A percentile compares a stretch with the other conserved stretches of the same genome.
phyloP scores from a whole-genome alignment of 495 filamentous ascomycete genomes.

The Penicillium lividum region DNA sequence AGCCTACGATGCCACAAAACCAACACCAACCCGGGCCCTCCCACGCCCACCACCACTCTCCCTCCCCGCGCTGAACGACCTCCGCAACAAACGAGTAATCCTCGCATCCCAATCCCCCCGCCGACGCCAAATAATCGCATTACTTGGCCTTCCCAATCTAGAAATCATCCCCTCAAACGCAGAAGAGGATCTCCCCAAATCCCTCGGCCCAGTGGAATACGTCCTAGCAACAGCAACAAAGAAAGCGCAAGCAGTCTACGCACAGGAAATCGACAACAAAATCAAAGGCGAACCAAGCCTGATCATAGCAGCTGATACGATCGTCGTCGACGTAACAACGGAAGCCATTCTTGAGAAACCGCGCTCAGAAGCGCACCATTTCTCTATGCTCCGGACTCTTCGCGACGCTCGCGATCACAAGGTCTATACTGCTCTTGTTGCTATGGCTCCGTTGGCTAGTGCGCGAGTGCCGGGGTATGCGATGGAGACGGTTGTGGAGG shows the following conservation, averaged over 20 bases:
- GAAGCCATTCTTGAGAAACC: slow-evolving; percentile 91
- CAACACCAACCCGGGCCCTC: slow-evolving; percentile 22
- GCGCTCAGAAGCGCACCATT: slow-evolving; percentile 71
- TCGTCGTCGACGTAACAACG: slow-evolving; percentile 65
- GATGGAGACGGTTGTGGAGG: slow-evolving; percentile 77
- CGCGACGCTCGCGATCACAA: slow-evolving; percentile 73
- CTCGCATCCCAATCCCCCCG: slow-evolving; percentile 87
- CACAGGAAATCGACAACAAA: slow-evolving; percentile 59
- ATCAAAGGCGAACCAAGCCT: slow-evolving; percentile 71
- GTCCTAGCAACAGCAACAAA: slow-evolving; percentile 81
- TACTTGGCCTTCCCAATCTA: slow-evolving; percentile 72
- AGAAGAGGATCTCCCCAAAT: slow-evolving; percentile 80
- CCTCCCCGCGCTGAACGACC: slow-evolving; percentile 71
- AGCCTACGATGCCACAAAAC: slow-evolving; percentile 34
- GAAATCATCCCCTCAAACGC: slow-evolving; percentile 81
- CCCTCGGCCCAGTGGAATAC: slow-evolving; percentile 83
- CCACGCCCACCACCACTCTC: slow-evolving; percentile 65
- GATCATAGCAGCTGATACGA: slow-evolving; percentile 88
- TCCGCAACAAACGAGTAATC: slow-evolving; percentile 74
- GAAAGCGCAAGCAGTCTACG: slow-evolving; percentile 81
- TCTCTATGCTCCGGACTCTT: slow-evolving; percentile 76
- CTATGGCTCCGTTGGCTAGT: slow-evolving; percentile 75
- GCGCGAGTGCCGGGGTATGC: slow-evolving; percentile 81
- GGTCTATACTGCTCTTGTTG: slow-evolving; percentile 79
- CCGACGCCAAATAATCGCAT: slow-evolving; percentile 70